Evolutionary conservation across 2,329 filamentous ascomycete species (phyloP).

Genomic region (Colletotrichum agaves): DNA sequence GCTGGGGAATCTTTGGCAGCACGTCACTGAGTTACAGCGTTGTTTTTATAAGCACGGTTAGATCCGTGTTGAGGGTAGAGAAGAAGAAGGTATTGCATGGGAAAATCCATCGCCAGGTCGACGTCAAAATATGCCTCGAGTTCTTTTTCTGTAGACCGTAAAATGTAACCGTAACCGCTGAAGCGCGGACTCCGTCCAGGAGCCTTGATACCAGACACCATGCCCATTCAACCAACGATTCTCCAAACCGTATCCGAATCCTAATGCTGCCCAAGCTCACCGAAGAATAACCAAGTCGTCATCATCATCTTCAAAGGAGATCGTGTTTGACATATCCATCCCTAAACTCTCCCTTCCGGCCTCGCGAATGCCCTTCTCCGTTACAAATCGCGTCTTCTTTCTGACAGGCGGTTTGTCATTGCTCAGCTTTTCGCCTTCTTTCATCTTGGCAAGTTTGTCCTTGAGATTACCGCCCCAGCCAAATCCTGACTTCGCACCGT

Average conservation of each 20-base stretch:
- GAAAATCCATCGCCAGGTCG: not conserved
- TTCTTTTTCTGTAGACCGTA: slow-evolving; percentile 2
- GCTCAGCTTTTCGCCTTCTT: slow-evolving; percentile 62
- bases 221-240: not conserved
- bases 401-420: slow-evolving; percentile 59
- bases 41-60: no score
- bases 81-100: not conserved
- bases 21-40: no score
- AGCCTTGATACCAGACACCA: slow-evolving; percentile 21
- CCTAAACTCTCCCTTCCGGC: slow-evolving; percentile 80
- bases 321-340: slow-evolving; percentile 50
- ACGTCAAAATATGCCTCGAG: not conserved
- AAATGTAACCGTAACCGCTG: slow-evolving; percentile 7
- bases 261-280: slow-evolving; percentile 24
- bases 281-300: slow-evolving; percentile 61
- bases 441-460: slow-evolving; percentile 70
- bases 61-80: not conserved
- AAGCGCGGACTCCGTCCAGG: slow-evolving; percentile 19
- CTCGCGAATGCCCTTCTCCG: slow-evolving; percentile 80
- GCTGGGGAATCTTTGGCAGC: no score
- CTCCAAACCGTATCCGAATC: not conserved
- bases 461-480: slow-evolving; percentile 69
- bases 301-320: slow-evolving; percentile 52
- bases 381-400: slow-evolving; percentile 84
- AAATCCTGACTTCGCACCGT: slow-evolving; percentile 46